Conservation (phyloP, 2,329 filamentous ascomycete genomes). For the Emergomyces orientalis region DNA sequence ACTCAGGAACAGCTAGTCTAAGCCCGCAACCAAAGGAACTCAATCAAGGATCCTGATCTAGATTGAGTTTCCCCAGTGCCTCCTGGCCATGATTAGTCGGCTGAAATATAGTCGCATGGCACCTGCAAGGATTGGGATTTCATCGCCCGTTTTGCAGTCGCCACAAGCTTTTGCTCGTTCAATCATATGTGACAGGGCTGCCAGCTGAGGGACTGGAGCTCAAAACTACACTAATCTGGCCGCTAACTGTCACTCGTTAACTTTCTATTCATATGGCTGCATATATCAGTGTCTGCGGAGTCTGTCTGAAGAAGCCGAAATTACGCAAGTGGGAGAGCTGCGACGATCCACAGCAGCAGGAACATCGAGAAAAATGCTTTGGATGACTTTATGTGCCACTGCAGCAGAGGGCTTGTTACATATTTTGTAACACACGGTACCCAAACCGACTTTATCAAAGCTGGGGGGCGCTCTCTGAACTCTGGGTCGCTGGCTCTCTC, state of each 20-base stretch:
- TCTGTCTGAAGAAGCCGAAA: neutral
- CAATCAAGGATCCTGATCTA: too few species aligned
- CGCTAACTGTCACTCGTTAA: too few species aligned
- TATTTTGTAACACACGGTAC: neutral
- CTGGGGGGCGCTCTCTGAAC: neutral
- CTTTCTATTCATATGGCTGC: too few species aligned
- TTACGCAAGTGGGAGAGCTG: neutral
- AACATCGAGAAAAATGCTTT: neutral
- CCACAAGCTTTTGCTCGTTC: neutral
- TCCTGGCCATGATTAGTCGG: too few species aligned
- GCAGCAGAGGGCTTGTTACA: neutral
- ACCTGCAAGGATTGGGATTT: neutral
- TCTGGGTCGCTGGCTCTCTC: neutral
- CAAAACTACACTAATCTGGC: too few species aligned
- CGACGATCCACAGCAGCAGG: neutral
- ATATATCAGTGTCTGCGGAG: too few species aligned
- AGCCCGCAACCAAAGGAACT: neutral
- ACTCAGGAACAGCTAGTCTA: too few species aligned
- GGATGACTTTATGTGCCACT: neutral
- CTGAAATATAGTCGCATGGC: too few species aligned
- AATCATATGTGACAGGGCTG: too few species aligned
- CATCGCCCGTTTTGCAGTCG: neutral
- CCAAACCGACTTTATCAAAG: neutral
- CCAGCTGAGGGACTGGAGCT: too few species aligned
- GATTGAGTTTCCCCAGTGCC: too few species aligned